These are phyloP conservation scores for Phytophthora ohioensis DNA, from an alignment of 352 stramenopile species.

Conservation along the genomic window DNA sequence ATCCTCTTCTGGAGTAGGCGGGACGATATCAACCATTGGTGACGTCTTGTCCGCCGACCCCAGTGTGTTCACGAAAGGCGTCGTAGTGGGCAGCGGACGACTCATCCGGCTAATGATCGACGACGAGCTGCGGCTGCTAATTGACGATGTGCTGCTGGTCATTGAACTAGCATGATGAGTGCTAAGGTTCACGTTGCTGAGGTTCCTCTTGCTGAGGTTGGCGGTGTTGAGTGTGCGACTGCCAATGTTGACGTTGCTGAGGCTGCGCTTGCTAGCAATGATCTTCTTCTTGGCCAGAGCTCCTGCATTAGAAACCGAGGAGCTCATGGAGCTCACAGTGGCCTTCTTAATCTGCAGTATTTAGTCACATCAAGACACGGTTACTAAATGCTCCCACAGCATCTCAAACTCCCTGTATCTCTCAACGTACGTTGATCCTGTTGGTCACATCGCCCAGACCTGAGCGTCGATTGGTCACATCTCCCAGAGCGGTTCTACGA, in stretches of 20 bases:
- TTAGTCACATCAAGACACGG: constrained; percentile 1
- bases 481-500: constrained; percentile 48
- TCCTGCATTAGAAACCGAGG: constrained; percentile 29
- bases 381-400: constrained; percentile 1
- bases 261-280: constrained; percentile 49
- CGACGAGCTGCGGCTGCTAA: constrained; percentile 27
- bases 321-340: constrained; percentile 50
- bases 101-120: constrained; percentile 40
- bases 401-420: not conserved
- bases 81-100: constrained; percentile 37
- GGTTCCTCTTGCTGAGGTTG: constrained; percentile 32
- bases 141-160: constrained; percentile 11
- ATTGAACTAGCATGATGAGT: constrained; percentile 16
- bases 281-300: constrained; percentile 61
- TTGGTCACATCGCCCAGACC: constrained; percentile 79
- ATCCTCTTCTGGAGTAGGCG: constrained; percentile 24
- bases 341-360: constrained; percentile 65
- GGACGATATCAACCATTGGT: constrained; percentile 37
- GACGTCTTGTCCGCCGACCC: constrained; percentile 46
- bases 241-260: constrained; percentile 38
- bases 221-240: constrained; percentile 28
- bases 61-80: constrained; percentile 43
- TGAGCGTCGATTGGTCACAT: constrained; percentile 74
- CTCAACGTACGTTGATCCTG: constrained; percentile 66
- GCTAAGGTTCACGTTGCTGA: constrained; percentile 37